A percentile compares a stretch with the other conserved stretches of the same genome.
phyloP scores from a whole-genome alignment of 768 basidiomycete species.

The Lepiota venenata region DNA sequence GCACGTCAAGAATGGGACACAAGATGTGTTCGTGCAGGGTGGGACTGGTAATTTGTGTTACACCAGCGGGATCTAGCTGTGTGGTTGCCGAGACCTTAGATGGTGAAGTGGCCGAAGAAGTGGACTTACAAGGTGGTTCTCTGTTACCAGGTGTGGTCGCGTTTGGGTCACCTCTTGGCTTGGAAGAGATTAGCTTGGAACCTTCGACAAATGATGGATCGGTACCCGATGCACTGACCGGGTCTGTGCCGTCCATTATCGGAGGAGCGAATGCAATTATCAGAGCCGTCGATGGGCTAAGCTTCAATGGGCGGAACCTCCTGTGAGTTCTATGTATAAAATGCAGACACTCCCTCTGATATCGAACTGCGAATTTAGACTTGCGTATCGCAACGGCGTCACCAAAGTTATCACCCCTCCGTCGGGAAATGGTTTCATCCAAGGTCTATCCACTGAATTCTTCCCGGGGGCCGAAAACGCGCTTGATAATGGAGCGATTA shows the following conservation, averaged over 20 bases:
- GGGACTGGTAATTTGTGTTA: conserved; percentile 52
- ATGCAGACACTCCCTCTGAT: background rate
- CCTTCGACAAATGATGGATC: conserved; percentile 63
- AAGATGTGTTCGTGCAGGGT: conserved; percentile 43
- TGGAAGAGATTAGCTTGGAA: conserved; percentile 68
- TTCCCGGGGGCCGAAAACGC: conserved; percentile 54
- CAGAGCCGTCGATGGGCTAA: conserved; percentile 62
- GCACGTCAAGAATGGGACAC: conserved; percentile 10
- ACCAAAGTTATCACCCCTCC: conserved; percentile 68
- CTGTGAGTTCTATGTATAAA: conserved; percentile 31
- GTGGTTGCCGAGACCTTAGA: too few relatives aligned
- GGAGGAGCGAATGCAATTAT: conserved; percentile 43
- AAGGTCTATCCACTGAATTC: conserved; percentile 63
- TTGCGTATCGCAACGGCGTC: conserved; percentile 74
- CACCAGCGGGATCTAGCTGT: conserved; percentile 9
- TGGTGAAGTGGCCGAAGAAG: conserved; percentile 14
- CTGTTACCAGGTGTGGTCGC: conserved; percentile 60
- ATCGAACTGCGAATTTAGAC: conserved; percentile 30
- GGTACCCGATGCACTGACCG: conserved; percentile 48
- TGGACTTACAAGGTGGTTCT: conserved; percentile 66
- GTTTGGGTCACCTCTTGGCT: conserved; percentile 60
- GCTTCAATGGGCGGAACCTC: conserved; percentile 49
- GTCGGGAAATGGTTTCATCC: conserved; percentile 46
- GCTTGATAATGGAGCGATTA: conserved; percentile 59
- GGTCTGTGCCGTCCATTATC: conserved; percentile 34